Percentiles rank a stretch among this genome's conserved stretches.
These are phyloP conservation scores for Massarina eburnea DNA, from an alignment of 2,329 filamentous ascomycete genomes.

Conservation along the genomic window DNA sequence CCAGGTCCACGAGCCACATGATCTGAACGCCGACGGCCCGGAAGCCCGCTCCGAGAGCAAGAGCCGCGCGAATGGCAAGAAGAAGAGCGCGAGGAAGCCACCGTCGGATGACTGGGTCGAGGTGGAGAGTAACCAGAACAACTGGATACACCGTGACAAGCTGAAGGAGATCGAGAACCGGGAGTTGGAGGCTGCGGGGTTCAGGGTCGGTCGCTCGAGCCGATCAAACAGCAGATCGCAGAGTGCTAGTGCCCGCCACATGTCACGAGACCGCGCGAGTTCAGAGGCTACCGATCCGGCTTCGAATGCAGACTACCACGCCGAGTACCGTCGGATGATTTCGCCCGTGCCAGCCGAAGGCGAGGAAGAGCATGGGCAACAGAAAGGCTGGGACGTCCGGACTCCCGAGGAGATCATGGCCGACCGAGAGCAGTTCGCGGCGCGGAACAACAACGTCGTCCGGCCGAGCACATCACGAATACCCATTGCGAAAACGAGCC, in stretches of 20 bases:
- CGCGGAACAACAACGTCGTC: slow-evolving; percentile 51
- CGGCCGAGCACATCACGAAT: slow-evolving; percentile 71
- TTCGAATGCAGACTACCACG: slow-evolving; percentile 29
- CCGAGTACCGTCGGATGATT: slow-evolving; percentile 32
- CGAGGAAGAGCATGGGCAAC: slow-evolving; percentile 38
- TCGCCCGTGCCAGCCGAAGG: slow-evolving; percentile 48
- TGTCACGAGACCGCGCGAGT: slow-evolving; percentile 33
- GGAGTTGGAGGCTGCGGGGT: slow-evolving; percentile 77
- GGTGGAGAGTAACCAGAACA: slow-evolving; percentile 58
- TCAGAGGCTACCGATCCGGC: slow-evolving; percentile 30
- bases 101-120: slow-evolving; percentile 21
- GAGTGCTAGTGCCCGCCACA: slow-evolving; percentile 8
- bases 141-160: slow-evolving; percentile 87
- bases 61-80: slow-evolving; percentile 19
- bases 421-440: slow-evolving; percentile 50
- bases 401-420: slow-evolving; percentile 75
- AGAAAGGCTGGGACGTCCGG: slow-evolving; percentile 67
- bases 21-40: slow-evolving; percentile 41
- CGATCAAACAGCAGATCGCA: slow-evolving; percentile 42
- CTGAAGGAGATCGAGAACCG: slow-evolving; percentile 77
- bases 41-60: slow-evolving; percentile 1
- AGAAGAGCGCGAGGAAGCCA: slow-evolving; percentile 24
- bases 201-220: slow-evolving; percentile 55
- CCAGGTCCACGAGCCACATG: slow-evolving; percentile 40
- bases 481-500: slow-evolving; percentile 79